Evolutionary conservation across 2,329 filamentous ascomycete genomes (phyloP).

Genomic region (Sporothrix luriei): DNA sequence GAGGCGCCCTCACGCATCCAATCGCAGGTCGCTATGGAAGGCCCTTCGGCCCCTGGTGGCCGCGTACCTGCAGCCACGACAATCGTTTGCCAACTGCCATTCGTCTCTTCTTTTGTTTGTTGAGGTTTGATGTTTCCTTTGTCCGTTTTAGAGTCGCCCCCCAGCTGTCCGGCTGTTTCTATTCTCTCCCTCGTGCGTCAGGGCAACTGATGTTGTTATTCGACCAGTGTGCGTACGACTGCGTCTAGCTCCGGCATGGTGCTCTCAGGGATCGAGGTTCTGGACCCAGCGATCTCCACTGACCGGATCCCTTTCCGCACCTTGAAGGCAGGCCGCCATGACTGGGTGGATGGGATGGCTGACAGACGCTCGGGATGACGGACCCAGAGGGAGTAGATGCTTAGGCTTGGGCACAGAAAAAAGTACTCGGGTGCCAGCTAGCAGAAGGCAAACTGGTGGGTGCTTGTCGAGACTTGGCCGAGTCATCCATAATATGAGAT

Average conservation of each 20-base stretch:
- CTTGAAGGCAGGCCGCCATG: neutral
- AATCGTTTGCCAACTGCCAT: neutral
- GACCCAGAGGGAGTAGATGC: neutral
- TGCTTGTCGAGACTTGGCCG: constrained; percentile 1
- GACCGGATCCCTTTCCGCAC: neutral
- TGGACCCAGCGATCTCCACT: constrained; percentile 15
- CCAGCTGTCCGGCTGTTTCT: neutral
- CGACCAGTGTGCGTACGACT: constrained; percentile 7
- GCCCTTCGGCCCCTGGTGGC: constrained; percentile 23
- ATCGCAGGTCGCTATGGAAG: neutral
- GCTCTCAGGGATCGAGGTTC: constrained; percentile 1
- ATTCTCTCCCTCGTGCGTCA: constrained; percentile 13
- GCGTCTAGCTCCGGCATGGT: neutral
- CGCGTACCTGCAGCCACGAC: constrained; percentile 21
- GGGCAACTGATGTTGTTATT: constrained; percentile 1
- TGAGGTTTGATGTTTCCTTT: constrained; percentile 8
- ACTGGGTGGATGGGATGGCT: constrained; percentile 6
- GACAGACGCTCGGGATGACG: constrained; percentile 6
- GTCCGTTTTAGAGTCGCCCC: neutral
- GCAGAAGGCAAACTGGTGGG: neutral
- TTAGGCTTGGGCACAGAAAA: neutral
- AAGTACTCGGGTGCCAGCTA: neutral
- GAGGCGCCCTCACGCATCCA: neutral
- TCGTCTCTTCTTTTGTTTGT: constrained; percentile 21
- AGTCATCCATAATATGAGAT: neutral